Evolutionary conservation across 106 monocot genomes (phyloP), one percentile per base, ranked within the genome.

Genomic region (Vanilla planifolia): DNA sequence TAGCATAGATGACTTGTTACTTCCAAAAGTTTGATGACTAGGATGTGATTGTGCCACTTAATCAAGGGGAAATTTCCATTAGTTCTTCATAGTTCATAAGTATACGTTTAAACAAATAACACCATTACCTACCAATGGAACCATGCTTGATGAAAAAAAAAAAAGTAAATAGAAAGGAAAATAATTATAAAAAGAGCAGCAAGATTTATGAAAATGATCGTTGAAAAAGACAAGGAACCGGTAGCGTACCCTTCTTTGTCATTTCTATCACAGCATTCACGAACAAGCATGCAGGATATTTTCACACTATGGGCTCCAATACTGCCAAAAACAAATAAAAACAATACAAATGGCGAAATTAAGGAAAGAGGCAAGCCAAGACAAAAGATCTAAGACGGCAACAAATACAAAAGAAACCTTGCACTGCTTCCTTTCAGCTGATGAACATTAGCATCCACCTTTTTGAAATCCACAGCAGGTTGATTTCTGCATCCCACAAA

Each of bases 371-470:
- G 9, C 14, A 37, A 48, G 8, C 24, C 27, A 69, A 47, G 14
- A 27, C 21, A 46, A 2, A 46, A 46, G 19, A 9, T 48, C 2
- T 7, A 24, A 10, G 9, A 48, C 25, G 0, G 61, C 14, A 30
- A 32, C n/a, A n/a, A 55, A 55, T 42, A n/a, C n/a, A 13, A 30
- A 57, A 13, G 23, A 26, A 63, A 86, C 86, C 86, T 86, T 46
- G 86, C 71, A 59, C 86, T 86, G 68, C 86, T 86, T 33, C 86
- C 86, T 65, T 86, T 86, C 22, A 86, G 60, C 25, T 86, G 86
- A 47, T 86, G 86, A 45, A 81, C 75, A 50, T 66, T 72, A 48
- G 71, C 64, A 50, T 75, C 78, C 29, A 81, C 72, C 41, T 75
- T 81, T 16, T 40, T 39, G 58, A 51, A 86, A 23, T 86, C 86